Base-by-base conservation (phyloP, 1,284 basidiomycete genomes). In the Heterobasidion annosum region DNA sequence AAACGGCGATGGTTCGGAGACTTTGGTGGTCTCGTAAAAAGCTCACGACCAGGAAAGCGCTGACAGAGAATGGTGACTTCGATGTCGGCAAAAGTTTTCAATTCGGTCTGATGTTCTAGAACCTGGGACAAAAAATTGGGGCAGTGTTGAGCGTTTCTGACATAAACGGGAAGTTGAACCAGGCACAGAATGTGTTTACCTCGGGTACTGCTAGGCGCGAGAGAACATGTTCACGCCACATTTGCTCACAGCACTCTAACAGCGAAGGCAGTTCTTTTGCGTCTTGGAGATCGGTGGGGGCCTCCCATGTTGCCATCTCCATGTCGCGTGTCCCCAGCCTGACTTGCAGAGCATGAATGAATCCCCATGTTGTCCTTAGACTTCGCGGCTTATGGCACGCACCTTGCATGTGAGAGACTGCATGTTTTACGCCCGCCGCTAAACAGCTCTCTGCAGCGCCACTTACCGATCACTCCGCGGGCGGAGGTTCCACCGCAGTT, bases 361-460 rank as follows among this genome's bases (percentile, higher is more conserved):
- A 34, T 6, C 33, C 16, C 13, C 49, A 40, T 4, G 49, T 50
- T 34, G 34, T 50, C 19, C 49, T 19, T 18, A 25, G 25, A 25
- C 25, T 25, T 25, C 25, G n/a, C 16, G n/a, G 19, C 13, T 9
- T 9, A 8, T 48, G 9, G 8, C 18, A 25, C 35, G 50, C n/a
- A 51, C 50, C 50, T 40, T 13, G 50, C 50, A 51, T 51, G 50
- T 4, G 50, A 51, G 16, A 51, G 50, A 10, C 35, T 42, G 25
- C 50, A 51, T 3, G 50, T 51, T 37, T 51, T 51, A 15, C 50
- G 16, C 42, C 50, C 50, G 12, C 50, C 50, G n/a, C 19, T 44
- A 32, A 51, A 51, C 13, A 51, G 42, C 42, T 51, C 50, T 16
- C 44, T 51, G 50, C 50, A 51, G 37, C 50, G 35, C 50, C 50